These are phyloP conservation scores for Chlamydomonas sphaeroides DNA, from an alignment of 139 green algal species.

Conservation along the genomic window DNA sequence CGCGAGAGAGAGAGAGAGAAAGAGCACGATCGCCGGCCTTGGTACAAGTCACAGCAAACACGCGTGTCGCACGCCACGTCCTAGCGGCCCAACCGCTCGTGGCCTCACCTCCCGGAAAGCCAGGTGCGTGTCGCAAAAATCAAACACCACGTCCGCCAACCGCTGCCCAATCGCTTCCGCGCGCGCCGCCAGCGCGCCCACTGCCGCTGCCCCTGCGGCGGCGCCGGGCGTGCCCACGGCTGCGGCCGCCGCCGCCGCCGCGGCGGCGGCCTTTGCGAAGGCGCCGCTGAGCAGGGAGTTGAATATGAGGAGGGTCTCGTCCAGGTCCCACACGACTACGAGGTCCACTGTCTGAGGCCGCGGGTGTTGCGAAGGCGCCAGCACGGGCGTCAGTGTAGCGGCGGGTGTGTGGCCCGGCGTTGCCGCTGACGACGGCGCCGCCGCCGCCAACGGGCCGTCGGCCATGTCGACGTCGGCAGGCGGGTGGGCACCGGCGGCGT, in stretches of 20 bases:
- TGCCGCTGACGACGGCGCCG: neutral
- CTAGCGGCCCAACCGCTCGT: too few species aligned
- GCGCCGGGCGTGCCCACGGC: neutral
- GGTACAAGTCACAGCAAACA: too few species aligned
- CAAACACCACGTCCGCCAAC: constrained; percentile 15
- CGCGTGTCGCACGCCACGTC: too few species aligned
- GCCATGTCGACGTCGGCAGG: neutral
- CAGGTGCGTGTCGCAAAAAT: constrained; percentile 24
- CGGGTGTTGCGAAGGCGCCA: too few species aligned
- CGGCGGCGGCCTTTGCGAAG: neutral
- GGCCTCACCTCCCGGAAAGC: neutral
- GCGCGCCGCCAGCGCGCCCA: neutral
- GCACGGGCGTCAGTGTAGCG: neutral
- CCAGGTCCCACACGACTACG: constrained; percentile 38
- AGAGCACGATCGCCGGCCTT: too few species aligned
- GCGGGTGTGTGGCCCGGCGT: neutral
- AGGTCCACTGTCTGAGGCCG: neutral
- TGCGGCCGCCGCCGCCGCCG: neutral
- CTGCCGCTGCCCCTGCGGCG: neutral
- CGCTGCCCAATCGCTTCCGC: neutral
- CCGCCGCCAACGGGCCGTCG: neutral
- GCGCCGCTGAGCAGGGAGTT: constrained; percentile 30
- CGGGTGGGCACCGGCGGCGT: neutral
- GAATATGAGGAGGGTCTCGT: constrained; percentile 42
- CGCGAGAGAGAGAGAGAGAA: too few species aligned